A percentile compares a stretch with the other conserved stretches of the same genome.
Evolutionary conservation across 1,139 yeast genomes (phyloP).

Genomic region (Taiozyma sp.): DNA sequence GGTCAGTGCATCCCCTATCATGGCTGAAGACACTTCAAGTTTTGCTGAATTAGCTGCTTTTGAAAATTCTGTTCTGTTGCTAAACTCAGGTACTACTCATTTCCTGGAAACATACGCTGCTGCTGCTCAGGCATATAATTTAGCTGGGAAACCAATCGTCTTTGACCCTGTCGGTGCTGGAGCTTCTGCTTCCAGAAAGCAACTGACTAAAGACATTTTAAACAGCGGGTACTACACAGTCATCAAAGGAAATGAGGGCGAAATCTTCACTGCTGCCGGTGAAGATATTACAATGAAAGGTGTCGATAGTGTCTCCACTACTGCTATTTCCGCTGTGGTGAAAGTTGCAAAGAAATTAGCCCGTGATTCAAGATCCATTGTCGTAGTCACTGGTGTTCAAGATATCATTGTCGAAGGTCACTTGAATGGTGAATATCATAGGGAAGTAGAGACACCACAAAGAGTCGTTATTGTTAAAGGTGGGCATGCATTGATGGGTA

Average conservation of each 20-base stretch:
- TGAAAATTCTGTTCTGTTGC: slow-evolving; percentile 51
- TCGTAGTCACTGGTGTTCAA: slow-evolving; percentile 61
- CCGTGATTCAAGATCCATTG: slow-evolving; percentile 49
- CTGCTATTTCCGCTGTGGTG: slow-evolving; percentile 27
- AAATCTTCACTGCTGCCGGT: slow-evolving; percentile 50
- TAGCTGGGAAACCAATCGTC: slow-evolving; percentile 54
- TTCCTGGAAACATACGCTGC: slow-evolving; percentile 39
- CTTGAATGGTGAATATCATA: slow-evolving; percentile 22
- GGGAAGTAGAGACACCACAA: slow-evolving; percentile 15
- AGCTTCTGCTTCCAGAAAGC: slow-evolving; percentile 59
- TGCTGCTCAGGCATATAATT: slow-evolving; percentile 61
- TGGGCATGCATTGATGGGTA: slow-evolving; percentile 65
- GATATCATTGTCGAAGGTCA: slow-evolving; percentile 46
- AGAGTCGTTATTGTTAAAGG: slow-evolving; percentile 32
- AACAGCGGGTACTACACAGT: slow-evolving; percentile 60
- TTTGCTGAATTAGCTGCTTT: slow-evolving; percentile 59
- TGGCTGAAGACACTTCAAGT: slow-evolving; percentile 79
- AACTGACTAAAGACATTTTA: slow-evolving; percentile 44
- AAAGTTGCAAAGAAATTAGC: slow-evolving; percentile 52
- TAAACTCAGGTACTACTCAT: slow-evolving; percentile 71
- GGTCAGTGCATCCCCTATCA: slow-evolving; percentile 82
- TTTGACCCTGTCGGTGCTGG: slow-evolving; percentile 95
- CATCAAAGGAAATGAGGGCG: slow-evolving; percentile 88
- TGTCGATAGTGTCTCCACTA: slow-evolving; percentile 53
- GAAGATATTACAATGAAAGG: slow-evolving; percentile 55